Percentiles rank a stretch among this genome's conserved stretches.
Evolutionary conservation across 2,329 filamentous ascomycete genomes (phyloP).

Genomic region (Trichoderma cornu-damae): DNA sequence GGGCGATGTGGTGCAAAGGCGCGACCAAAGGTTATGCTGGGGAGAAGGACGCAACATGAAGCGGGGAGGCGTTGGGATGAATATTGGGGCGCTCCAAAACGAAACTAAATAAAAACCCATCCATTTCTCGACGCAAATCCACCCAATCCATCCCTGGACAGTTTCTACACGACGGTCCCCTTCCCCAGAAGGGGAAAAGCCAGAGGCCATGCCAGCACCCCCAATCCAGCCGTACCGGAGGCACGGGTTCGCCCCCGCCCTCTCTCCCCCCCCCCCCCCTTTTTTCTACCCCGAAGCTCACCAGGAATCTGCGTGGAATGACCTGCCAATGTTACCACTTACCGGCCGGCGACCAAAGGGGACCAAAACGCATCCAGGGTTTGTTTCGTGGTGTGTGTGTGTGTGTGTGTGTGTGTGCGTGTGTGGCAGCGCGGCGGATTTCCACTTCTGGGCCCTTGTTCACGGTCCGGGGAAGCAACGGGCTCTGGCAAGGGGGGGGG

Average conservation of each 20-base stretch:
- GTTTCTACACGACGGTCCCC: not conserved
- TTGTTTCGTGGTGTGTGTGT: not conserved
- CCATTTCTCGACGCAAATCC: not conserved
- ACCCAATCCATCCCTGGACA: not conserved
- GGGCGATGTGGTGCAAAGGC: not conserved
- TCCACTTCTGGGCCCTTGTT: conserved; percentile 9
- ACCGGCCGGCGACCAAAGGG: not conserved
- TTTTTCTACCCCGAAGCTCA: not conserved
- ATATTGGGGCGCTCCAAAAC: conserved; percentile 12
- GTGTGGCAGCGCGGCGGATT: conserved; percentile 13
- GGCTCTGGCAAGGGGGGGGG: conserved; percentile 1
- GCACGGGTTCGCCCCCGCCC: conserved; percentile 4
- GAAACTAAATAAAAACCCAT: conserved; percentile 6
- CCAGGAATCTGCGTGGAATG: not conserved
- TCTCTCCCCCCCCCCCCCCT: not conserved
- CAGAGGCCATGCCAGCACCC: conserved; percentile 4
- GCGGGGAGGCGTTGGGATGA: conserved; percentile 13
- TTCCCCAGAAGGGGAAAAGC: not conserved
- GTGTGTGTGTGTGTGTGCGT: not conserved
- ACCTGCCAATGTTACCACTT: not conserved
- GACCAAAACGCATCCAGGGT: conserved; percentile 1
- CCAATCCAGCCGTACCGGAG: conserved; percentile 14
- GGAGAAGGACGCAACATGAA: conserved; percentile 11
- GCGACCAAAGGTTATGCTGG: not conserved
- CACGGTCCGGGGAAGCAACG: conserved; percentile 17